A percentile compares a stretch with the other conserved stretches of the same genome.
Conservation (phyloP, 345 rosid genomes). For the Arabis alpina region DNA sequence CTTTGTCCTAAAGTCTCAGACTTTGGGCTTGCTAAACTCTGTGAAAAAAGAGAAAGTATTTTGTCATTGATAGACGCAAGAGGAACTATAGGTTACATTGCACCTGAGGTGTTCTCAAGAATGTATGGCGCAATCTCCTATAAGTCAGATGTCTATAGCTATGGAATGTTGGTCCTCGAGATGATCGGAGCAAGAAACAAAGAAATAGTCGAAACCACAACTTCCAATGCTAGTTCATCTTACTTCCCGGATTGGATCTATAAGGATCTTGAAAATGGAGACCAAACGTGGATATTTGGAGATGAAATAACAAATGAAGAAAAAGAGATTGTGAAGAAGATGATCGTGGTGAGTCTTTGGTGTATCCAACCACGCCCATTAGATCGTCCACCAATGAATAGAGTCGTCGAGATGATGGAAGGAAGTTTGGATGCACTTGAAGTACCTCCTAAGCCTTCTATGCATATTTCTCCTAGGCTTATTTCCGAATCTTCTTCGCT, state of each 20-base stretch:
- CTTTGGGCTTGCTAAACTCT: constrained; percentile 52
- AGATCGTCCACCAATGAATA: constrained; percentile 12
- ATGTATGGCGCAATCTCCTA: constrained; percentile 42
- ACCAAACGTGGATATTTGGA: not conserved
- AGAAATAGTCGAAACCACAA: not conserved
- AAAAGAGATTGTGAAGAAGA: constrained; percentile 19
- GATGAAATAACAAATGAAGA: not conserved
- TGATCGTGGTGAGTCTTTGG: constrained; percentile 1
- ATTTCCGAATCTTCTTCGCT: too few relatives aligned
- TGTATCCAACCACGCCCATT: not conserved
- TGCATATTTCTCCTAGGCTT: too few relatives aligned
- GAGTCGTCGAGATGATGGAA: constrained; percentile 13
- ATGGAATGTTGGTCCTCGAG: constrained; percentile 51
- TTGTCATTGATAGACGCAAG: constrained; percentile 39
- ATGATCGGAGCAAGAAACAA: constrained; percentile 45
- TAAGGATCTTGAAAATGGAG: constrained; percentile 2
- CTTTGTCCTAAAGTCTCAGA: constrained; percentile 51
- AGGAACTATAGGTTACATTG: constrained; percentile 54
- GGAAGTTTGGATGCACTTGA: too few relatives aligned
- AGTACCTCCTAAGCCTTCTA: too few relatives aligned
- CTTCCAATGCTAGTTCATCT: not conserved
- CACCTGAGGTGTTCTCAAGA: constrained; percentile 45
- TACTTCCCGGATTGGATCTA: constrained; percentile 25
- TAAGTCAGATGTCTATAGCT: constrained; percentile 52
- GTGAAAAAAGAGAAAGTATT: constrained; percentile 40